These are phyloP conservation scores for Aspergillus sclerotialis DNA, from an alignment of 2,329 filamentous ascomycete genomes.

Conservation along the genomic window DNA sequence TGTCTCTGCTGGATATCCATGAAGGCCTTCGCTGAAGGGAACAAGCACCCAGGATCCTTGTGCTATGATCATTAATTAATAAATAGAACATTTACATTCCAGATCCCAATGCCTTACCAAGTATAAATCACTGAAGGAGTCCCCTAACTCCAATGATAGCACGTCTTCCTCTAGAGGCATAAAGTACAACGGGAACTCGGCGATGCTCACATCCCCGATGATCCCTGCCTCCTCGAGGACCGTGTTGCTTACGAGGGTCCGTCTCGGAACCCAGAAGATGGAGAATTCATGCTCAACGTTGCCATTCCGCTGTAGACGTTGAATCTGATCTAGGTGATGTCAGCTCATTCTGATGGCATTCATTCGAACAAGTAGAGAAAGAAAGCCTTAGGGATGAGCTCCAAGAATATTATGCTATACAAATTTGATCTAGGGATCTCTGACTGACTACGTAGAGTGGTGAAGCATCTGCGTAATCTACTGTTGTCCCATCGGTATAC, in stretches of 20 bases:
- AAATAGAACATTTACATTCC: background rate
- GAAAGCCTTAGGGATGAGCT: slow-evolving; percentile 39
- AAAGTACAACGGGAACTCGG: slow-evolving; percentile 82
- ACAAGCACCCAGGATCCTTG: slow-evolving; percentile 87
- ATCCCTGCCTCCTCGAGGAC: slow-evolving; percentile 90
- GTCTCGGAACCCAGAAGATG: slow-evolving; percentile 90
- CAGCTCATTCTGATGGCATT: slow-evolving; percentile 53
- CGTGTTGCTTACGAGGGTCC: slow-evolving; percentile 84
- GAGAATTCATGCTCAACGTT: slow-evolving; percentile 92
- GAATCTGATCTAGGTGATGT: slow-evolving; percentile 74
- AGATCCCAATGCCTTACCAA: slow-evolving; percentile 44
- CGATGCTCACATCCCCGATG: slow-evolving; percentile 82
- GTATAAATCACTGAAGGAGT: slow-evolving; percentile 81
- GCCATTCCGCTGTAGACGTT: slow-evolving; percentile 78
- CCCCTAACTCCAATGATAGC: slow-evolving; percentile 80
- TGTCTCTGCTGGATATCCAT: slow-evolving; percentile 91
- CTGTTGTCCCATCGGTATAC: slow-evolving; percentile 46
- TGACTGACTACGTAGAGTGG: slow-evolving; percentile 51
- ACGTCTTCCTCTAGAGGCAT: slow-evolving; percentile 88
- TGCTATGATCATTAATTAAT: slow-evolving; percentile 38
- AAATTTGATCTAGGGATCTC: slow-evolving; percentile 43
- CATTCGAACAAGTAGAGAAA: slow-evolving; percentile 29
- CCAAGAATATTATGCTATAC: slow-evolving; percentile 6
- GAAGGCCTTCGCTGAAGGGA: slow-evolving; percentile 79
- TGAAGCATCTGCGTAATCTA: slow-evolving; percentile 52